Base-by-base conservation (phyloP, 768 basidiomycete genomes). In the Lentinula edodes region DNA sequence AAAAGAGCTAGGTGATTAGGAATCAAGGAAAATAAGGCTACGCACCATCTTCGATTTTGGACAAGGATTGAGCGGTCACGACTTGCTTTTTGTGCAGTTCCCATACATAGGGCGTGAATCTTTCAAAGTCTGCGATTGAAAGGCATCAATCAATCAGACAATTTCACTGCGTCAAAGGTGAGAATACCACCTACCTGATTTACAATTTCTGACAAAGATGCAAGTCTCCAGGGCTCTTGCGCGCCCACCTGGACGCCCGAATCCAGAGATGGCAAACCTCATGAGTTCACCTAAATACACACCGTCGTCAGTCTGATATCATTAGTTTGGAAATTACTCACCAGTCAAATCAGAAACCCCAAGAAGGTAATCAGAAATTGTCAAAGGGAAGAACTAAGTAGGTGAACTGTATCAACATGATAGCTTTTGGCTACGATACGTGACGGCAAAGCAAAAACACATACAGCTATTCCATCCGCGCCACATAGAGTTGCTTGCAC, bases 341-440 rank as follows among this genome's bases (percentile, higher is more conserved):
- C 97, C 97, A 0, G 94, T 97, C 20, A 99, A 80, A 73, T 99
- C 97, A 6, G 93, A 91, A 34, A 98, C 75, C 5, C 97, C 97
- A 2, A 98, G 83, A 13, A 98, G 77, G 69, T 97, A 98, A 70
- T 98, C 95, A 43, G 89, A 86, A 38, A 85, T 70, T 8, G 92
- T 81, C 36, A 95, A 70, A 3, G 86, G 83, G 66, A 95, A 89
- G 65, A 83, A 90, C 95, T 96, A 71, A 56, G 58, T 61, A 62
- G 28, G 2, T 28, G 13, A 20, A 58, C 13, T 56, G 43, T 43
- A 46, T 53, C 58, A 23, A 20, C 52, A 12, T 43, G 53, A 32
- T 39, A 61, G 55, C 18, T 28, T 28, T 28, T 28, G 28, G 28
- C 2, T 28, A 28, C 28, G 35, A 62, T 23, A 61, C 13, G 16